Conservation (phyloP, 2,329 filamentous ascomycete species). For the Apiospora aurea region DNA sequence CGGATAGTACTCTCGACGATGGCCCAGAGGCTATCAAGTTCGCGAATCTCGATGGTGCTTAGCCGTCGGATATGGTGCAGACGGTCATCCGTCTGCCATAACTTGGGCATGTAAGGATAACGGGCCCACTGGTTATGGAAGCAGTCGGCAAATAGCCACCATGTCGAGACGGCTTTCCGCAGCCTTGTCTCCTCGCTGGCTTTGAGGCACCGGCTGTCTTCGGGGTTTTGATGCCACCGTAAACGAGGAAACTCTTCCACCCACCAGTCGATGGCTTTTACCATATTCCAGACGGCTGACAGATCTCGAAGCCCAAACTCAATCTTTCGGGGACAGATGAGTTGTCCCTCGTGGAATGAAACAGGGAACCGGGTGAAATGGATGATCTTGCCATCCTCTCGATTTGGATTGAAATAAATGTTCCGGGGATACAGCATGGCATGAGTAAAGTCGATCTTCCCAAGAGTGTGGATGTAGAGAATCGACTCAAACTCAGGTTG, state of each 20-base stretch:
- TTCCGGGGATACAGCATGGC: conserved; percentile 38
- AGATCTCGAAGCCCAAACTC: conserved; percentile 38
- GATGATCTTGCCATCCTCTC: conserved; percentile 29
- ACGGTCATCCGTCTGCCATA: conserved; percentile 36
- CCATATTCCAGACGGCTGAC: conserved; percentile 40
- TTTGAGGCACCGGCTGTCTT: conserved; percentile 53
- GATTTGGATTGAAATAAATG: conserved; percentile 33
- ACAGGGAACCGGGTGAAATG: conserved; percentile 32
- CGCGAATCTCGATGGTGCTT: conserved; percentile 38
- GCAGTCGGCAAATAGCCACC: conserved; percentile 62
- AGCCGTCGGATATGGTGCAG: conserved; percentile 39
- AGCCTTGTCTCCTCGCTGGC: conserved; percentile 53
- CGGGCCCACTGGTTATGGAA: conserved; percentile 55
- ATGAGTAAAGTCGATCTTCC: conserved; percentile 37
- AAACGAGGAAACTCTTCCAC: conserved; percentile 48
- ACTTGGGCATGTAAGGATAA: conserved; percentile 30
- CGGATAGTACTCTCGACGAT: conserved; percentile 36
- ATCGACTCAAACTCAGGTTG: conserved; percentile 53
- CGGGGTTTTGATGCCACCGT: conserved; percentile 54
- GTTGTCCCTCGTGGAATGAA: conserved; percentile 31
- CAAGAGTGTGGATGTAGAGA: conserved; percentile 54
- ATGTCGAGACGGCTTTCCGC: conserved; percentile 58
- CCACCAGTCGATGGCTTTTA: conserved; percentile 48
- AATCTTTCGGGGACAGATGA: conserved; percentile 35
- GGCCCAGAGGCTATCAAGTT: conserved; percentile 37